These are phyloP conservation scores for Candida krabiensis DNA, from an alignment of 805 yeast species.

Conservation along the genomic window DNA sequence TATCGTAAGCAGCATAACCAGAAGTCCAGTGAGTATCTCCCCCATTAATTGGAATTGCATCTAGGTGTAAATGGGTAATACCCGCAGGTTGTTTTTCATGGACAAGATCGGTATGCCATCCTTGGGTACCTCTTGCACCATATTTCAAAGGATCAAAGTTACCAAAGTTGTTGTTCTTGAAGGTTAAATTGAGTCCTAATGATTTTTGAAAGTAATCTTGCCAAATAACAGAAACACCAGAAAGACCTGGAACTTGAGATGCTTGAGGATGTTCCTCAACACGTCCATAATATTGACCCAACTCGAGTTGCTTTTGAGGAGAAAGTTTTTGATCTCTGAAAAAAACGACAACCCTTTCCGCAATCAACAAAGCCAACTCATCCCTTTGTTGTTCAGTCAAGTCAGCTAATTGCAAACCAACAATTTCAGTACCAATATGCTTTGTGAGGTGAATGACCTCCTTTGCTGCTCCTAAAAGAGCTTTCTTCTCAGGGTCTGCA, in stretches of 20 bases:
- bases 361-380: slow-evolving; percentile 46
- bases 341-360: slow-evolving; percentile 53
- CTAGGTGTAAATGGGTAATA: slow-evolving; percentile 52
- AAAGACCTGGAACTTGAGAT: slow-evolving; percentile 34
- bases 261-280: slow-evolving; percentile 40
- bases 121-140: slow-evolving; percentile 22
- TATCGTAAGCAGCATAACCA: slow-evolving; percentile 60
- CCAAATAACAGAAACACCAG: slow-evolving; percentile 44
- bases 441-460: slow-evolving; percentile 44
- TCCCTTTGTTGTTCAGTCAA: slow-evolving; percentile 44
- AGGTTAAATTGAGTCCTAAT: slow-evolving; percentile 18
- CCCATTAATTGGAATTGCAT: slow-evolving; percentile 49
- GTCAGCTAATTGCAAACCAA: slow-evolving; percentile 45
- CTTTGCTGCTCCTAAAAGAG: slow-evolving; percentile 40
- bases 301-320: slow-evolving; percentile 42
- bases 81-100: slow-evolving; percentile 61
- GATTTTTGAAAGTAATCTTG: slow-evolving; percentile 35
- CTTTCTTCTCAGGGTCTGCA: slow-evolving; percentile 44
- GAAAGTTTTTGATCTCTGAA: slow-evolving; percentile 47
- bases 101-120: slow-evolving; percentile 55
- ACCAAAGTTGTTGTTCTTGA: slow-evolving; percentile 23
- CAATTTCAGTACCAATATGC: slow-evolving; percentile 50
- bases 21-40: slow-evolving; percentile 60
- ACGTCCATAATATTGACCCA: slow-evolving; percentile 48
- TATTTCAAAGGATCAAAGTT: slow-evolving; percentile 17